phyloP scores from a whole-genome alignment of 305 asterid species.

The Plantago lanceolata region DNA sequence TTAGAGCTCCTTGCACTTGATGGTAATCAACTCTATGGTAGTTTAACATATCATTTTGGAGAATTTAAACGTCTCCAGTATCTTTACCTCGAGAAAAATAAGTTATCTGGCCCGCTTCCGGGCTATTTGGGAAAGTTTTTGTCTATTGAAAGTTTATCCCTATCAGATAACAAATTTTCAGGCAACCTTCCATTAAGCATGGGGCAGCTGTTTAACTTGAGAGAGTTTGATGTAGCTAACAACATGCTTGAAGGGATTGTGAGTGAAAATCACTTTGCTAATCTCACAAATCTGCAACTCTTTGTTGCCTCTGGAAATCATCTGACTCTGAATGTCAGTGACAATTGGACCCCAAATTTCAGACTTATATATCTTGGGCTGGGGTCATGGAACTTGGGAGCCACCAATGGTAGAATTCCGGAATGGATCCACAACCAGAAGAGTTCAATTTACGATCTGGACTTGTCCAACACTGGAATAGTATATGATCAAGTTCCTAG shows the following conservation, averaged over 20 bases:
- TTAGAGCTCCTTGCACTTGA: background rate
- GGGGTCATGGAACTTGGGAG: constrained; percentile 10
- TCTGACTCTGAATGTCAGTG: background rate
- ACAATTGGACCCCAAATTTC: constrained; percentile 2
- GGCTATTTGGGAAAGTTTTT: background rate
- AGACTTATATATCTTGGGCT: background rate
- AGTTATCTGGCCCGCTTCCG: background rate
- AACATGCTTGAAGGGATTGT: constrained; percentile 7
- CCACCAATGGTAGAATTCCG: background rate
- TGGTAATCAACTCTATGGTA: background rate
- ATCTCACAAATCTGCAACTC: background rate
- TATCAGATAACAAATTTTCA: background rate
- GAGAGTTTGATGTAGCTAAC: background rate
- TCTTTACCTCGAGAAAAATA: background rate
- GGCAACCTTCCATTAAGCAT: constrained; percentile 6
- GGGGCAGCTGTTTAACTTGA: constrained; percentile 3
- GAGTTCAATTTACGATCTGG: background rate
- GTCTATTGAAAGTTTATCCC: background rate
- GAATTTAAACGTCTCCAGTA: background rate
- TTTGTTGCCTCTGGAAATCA: background rate
- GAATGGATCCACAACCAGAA: constrained; percentile 1
- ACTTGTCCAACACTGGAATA: constrained; percentile 3
- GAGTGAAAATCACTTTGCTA: constrained; percentile 3
- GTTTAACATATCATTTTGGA: background rate
- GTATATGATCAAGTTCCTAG: background rate